Evolutionary conservation across 2,329 filamentous ascomycete species (phyloP), one percentile per base, ranked within the genome.

Genomic region (Coniochaeta sp.): DNA sequence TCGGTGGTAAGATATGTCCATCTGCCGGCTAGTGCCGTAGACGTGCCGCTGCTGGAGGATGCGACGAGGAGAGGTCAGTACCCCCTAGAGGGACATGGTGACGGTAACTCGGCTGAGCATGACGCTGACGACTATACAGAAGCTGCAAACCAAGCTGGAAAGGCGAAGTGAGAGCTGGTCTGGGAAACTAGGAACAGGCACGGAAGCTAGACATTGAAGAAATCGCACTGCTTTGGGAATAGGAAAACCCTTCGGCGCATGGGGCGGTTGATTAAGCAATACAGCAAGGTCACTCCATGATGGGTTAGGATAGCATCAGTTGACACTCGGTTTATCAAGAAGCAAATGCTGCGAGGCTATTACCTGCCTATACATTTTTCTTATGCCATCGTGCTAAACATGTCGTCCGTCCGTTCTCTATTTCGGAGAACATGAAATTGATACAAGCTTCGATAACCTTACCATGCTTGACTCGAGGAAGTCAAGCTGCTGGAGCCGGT

Each of bases 1-100:
- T 96, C 90, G 60, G 93, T 96, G 52, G 93, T 97, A 65, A 84
- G 93, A 67, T 97, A 97, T 71, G 91, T 97, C 57, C 91, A 97
- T 74, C 79, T 97, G 57, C 92, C 93, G 0, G 88, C 88, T 8
- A 83, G 81, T 30, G 89, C 90, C 50, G 92, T 97, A 42, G 93
- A 97, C 71, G 89, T 92, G 28, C 89, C 90, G 36, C 75, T 97
- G 63, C 76, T 97, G 63, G 93, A 97, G 78, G 93, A 97, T 78
- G 93, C 93, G 22, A 96, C 91, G 62, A 85, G 91, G 74, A 87
- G 91, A 86, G 90, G 90, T 90, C 77, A 69, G 76, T 66, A 30
- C 4, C n/a, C n/a, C 19, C 16, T 34, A 22, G 22, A 36, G 28
- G 30, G 7, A 3, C 8, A 26, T 36, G n/a, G 17, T 40, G 32